These are phyloP conservation scores for Candida peoriensis DNA, from an alignment of 805 yeast species.

Conservation along the genomic window DNA sequence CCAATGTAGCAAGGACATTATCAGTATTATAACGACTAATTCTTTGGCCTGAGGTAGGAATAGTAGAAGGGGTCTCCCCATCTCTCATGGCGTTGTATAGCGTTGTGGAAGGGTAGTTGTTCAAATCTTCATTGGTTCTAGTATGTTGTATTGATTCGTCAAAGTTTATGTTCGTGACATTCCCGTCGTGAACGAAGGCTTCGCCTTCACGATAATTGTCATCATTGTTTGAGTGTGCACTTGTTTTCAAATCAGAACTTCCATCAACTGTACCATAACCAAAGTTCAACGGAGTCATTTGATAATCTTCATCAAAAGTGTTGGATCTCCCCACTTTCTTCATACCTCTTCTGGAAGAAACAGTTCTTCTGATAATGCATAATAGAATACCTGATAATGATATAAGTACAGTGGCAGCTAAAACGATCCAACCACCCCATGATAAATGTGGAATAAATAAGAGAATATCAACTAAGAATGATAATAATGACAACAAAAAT, in stretches of 20 bases:
- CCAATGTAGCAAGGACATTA: constrained; percentile 17
- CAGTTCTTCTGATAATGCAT: constrained; percentile 69
- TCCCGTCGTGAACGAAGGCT: constrained; percentile 15
- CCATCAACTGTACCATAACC: constrained; percentile 25
- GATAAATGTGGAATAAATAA: constrained; percentile 70
- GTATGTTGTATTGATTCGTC: constrained; percentile 13
- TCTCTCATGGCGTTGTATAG: constrained; percentile 19
- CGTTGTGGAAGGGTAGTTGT: constrained; percentile 14
- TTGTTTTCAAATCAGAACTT: constrained; percentile 10
- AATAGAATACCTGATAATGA: constrained; percentile 60
- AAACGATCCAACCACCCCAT: constrained; percentile 83
- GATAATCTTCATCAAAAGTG: constrained; percentile 17
- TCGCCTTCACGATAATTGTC: constrained; percentile 16
- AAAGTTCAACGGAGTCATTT: constrained; percentile 21
- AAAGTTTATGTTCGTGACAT: constrained; percentile 6
- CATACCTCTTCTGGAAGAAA: constrained; percentile 30
- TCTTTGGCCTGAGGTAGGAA: constrained; percentile 5
- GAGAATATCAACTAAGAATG: constrained; percentile 77
- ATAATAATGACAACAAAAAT: constrained; percentile 63
- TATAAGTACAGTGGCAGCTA: constrained; percentile 61
- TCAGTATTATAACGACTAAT: constrained; percentile 8
- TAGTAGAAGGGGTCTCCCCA: constrained; percentile 5
- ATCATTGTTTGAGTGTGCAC: constrained; percentile 9
- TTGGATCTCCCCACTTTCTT: constrained; percentile 9
- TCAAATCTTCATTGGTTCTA: constrained; percentile 13